phyloP scores from a whole-genome alignment of 2,329 filamentous ascomycete genomes.

The Geosmithia morbida region DNA sequence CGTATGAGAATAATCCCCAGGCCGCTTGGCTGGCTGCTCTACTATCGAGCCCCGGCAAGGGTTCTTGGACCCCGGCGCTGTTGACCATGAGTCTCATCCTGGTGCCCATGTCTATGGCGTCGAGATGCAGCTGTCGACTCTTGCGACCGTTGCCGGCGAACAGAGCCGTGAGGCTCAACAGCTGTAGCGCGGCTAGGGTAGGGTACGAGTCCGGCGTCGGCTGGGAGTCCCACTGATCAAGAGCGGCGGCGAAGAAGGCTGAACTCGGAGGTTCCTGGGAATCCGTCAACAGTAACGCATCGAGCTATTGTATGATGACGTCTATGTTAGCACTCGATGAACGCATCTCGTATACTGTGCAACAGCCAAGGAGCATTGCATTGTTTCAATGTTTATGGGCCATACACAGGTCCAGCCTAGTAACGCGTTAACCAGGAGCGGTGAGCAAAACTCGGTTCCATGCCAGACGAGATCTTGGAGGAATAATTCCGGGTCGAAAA shows the following conservation, averaged over 20 bases:
- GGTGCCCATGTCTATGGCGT: conserved; percentile 2
- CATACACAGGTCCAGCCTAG: conserved; percentile 19
- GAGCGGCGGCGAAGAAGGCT: conserved; percentile 1
- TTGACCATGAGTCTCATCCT: conserved; percentile 2
- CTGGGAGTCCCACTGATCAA: neutral
- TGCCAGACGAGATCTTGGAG: conserved; percentile 14
- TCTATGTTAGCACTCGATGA: neutral
- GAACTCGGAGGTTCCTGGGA: neutral
- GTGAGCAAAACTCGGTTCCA: conserved; percentile 13
- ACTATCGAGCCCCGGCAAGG: neutral
- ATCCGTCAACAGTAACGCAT: neutral
- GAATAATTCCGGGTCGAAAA: conserved; percentile 19
- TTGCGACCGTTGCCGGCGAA: conserved; percentile 2
- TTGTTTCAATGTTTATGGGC: neutral
- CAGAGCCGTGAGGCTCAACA: conserved; percentile 3
- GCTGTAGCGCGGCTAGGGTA: conserved; percentile 2
- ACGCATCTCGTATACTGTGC: neutral
- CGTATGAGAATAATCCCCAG: conserved; percentile 4
- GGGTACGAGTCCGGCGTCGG: conserved; percentile 1
- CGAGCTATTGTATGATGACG: neutral
- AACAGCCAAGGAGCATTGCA: neutral
- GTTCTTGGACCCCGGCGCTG: neutral
- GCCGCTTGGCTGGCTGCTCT: conserved; percentile 2
- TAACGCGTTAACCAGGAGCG: conserved; percentile 18
- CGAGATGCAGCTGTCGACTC: neutral